Percentiles rank a stretch among this genome's conserved stretches.
Evolutionary conservation across 768 basidiomycete species (phyloP).

Genomic region (Cyclocybe cylindracea): DNA sequence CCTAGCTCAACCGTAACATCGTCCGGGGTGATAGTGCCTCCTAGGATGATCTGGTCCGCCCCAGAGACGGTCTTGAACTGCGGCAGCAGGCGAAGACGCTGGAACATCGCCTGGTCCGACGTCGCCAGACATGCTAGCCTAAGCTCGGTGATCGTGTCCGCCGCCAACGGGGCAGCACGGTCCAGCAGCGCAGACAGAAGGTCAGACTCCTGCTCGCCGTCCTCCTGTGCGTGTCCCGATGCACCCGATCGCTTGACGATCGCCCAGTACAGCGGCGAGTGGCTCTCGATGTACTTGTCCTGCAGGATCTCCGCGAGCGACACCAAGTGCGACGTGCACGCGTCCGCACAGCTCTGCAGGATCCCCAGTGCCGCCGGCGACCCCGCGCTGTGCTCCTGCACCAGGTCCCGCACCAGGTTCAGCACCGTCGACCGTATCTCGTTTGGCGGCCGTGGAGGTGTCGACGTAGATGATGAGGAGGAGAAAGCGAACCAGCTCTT

Average conservation of each 20-base stretch:
- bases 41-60: constrained; percentile 51
- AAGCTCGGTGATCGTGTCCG: constrained; percentile 54
- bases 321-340: constrained; percentile 51
- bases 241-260: constrained; percentile 51
- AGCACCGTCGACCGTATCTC: constrained; percentile 55
- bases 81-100: constrained; percentile 51
- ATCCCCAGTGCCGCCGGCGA: constrained; percentile 37
- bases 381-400: constrained; percentile 34
- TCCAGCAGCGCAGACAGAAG: constrained; percentile 53
- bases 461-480: constrained; percentile 21
- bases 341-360: constrained; percentile 65
- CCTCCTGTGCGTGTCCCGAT: constrained; percentile 9
- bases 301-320: constrained; percentile 57
- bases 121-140: constrained; percentile 65
- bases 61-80: constrained; percentile 52
- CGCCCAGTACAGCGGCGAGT: constrained; percentile 71
- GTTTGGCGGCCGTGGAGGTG: too few relatives aligned
- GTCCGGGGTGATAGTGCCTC: constrained; percentile 45
- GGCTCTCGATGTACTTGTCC: constrained; percentile 60
- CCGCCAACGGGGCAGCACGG: constrained; percentile 43
- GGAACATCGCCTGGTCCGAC: constrained; percentile 61
- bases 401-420: constrained; percentile 56
- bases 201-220: constrained; percentile 28
- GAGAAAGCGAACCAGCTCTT: constrained; percentile 35
- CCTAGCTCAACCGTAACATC: constrained; percentile 52